Base-by-base conservation (phyloP, 176 grass and related monocot species). In the Neostapfia colusana region DNA sequence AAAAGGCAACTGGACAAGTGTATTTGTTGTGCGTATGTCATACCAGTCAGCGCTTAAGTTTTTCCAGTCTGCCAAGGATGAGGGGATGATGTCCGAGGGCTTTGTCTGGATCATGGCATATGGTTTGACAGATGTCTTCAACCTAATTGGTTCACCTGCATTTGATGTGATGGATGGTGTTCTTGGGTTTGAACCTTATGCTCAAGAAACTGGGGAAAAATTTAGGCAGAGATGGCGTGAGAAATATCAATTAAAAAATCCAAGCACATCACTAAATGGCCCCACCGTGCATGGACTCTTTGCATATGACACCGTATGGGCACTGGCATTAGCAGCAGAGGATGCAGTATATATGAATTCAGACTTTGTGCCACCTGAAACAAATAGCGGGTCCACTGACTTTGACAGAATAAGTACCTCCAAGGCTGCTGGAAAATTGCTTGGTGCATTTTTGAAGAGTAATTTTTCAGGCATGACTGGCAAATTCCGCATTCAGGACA, bases 221-320 rank as follows among this genome's bases (percentile, higher is more conserved):
- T 69, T 97, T 41, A 83, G 36, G 18, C 54, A 41, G 53, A 86
- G 80, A 81, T 88, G 90, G 83, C 71, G 31, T 65, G 63, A 69
- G 5, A 91, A 69, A 73, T 95, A 89, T 36, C 27, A 18, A 10
- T 34, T 3, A 0, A 73, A 84, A 71, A 80, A 83, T 81, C 59
- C 55, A 63, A 66, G 53, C 20, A 53, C 72, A 17, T 34, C 38
- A 73, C 8, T 86, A 64, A 76, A 7, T 26, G 74, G 49, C 55
- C 85, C 90, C 13, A 85, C 63, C 53, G 15, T 71, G 46, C 78
- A 55, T 68, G 80, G 88, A 59, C 70, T 97, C 37, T 93, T 85
- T 89, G 93, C 88, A 31, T 97, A 97, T 69, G 93, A 97, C 87
- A 93, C 93, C 0, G 46, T 87, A 41, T 91, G 85, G 88, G 71